Evolutionary conservation across 805 yeast genomes (phyloP).

Genomic region (Komagataella mondaviorum): DNA sequence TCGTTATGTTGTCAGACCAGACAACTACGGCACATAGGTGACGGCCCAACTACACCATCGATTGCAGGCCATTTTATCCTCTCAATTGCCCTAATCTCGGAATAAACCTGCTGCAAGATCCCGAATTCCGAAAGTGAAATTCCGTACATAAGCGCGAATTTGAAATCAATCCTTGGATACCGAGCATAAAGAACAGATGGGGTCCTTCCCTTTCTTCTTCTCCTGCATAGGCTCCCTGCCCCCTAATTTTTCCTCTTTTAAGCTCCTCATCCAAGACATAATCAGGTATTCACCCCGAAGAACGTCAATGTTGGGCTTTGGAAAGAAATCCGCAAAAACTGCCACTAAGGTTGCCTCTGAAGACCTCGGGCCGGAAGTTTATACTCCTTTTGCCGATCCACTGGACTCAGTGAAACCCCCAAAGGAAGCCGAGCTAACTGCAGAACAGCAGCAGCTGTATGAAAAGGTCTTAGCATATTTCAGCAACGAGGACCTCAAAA

Average conservation of each 20-base stretch:
- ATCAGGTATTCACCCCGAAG: background rate
- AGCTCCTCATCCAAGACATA: background rate
- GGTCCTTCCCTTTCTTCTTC: background rate
- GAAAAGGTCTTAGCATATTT: slow-evolving; percentile 51
- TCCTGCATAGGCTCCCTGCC: background rate
- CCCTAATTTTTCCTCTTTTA: background rate
- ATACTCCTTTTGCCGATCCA: slow-evolving; percentile 43
- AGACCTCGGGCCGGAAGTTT: background rate
- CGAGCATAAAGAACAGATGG: background rate
- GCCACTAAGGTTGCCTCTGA: background rate
- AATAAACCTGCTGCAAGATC: too few relatives aligned
- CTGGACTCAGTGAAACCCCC: slow-evolving; percentile 40
- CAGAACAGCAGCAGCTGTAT: slow-evolving; percentile 48
- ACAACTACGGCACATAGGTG: too few relatives aligned
- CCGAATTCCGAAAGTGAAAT: background rate
- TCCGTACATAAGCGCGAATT: background rate
- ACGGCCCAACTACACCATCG: too few relatives aligned
- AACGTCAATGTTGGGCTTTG: background rate
- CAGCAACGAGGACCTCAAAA: slow-evolving; percentile 30
- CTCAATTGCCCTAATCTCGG: too few relatives aligned
- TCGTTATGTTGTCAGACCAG: too few relatives aligned
- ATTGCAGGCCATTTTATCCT: too few relatives aligned
- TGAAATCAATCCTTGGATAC: background rate
- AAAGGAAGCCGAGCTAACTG: slow-evolving; percentile 24
- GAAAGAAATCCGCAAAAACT: background rate